Evolutionary conservation across 352 stramenopile genomes (phyloP).

Genomic region (Pythium coloratum): DNA sequence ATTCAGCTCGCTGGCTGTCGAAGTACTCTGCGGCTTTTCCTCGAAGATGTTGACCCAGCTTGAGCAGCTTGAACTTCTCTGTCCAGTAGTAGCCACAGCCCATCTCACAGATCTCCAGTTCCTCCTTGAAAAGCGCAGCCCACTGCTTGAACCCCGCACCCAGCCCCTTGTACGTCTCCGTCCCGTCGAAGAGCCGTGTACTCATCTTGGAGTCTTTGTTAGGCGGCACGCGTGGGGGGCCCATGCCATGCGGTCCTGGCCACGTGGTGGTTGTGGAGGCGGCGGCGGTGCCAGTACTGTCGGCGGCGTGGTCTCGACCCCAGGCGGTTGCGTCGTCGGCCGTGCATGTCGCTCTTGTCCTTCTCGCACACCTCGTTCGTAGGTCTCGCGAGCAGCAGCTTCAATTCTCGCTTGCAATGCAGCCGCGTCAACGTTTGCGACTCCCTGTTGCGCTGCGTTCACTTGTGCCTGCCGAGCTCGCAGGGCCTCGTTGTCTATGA

Average conservation of each 20-base stretch:
- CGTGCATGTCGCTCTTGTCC: background rate
- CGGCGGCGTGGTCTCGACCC: no score
- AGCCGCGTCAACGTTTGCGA: no score
- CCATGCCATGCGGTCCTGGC: background rate
- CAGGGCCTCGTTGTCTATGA: no score
- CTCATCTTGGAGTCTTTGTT: background rate
- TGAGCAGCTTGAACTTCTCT: constrained; percentile 4
- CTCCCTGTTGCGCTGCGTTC: no score
- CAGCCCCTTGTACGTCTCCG: constrained; percentile 8
- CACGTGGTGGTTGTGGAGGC: background rate
- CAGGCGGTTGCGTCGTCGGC: background rate
- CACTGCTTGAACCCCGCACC: background rate
- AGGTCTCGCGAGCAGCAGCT: no score
- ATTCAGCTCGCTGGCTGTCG: background rate
- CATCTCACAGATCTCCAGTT: background rate
- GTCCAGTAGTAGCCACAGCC: constrained; percentile 1
- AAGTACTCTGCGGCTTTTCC: constrained; percentile 1
- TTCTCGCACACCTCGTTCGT: background rate
- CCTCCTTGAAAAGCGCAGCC: background rate
- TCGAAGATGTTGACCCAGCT: constrained; percentile 3
- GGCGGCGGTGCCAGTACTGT: background rate
- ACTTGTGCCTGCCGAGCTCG: no score
- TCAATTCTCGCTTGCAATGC: no score
- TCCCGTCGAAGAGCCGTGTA: constrained; percentile 4
- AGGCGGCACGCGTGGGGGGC: background rate